Percentiles rank a stretch among this genome's conserved stretches.
phyloP scores from a whole-genome alignment of 495 filamentous ascomycete species.

The Penicillium psychrofluorescens region DNA sequence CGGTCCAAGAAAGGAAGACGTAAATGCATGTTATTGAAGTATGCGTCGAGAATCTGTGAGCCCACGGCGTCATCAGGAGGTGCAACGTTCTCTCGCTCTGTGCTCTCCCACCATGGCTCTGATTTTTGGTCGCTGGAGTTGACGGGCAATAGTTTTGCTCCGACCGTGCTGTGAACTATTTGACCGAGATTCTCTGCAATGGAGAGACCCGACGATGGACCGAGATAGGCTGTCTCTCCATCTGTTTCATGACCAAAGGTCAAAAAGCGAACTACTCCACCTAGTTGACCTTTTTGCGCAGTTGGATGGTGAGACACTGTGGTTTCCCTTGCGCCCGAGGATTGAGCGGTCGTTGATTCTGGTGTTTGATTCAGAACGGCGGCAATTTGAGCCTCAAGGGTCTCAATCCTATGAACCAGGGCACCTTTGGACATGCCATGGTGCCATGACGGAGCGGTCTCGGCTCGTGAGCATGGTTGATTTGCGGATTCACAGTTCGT shows the following conservation, averaged over 20 bases:
- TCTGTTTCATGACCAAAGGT: constrained; percentile 20
- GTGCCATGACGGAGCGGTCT: constrained; percentile 16
- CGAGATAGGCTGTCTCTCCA: constrained; percentile 23
- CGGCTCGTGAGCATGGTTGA: constrained; percentile 11
- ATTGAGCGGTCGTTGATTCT: too few species aligned
- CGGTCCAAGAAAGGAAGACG: constrained; percentile 33
- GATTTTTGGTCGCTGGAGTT: constrained; percentile 14
- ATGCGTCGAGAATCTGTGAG: constrained; percentile 25
- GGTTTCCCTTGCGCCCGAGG: too few species aligned
- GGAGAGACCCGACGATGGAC: constrained; percentile 29
- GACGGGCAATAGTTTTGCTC: constrained; percentile 24
- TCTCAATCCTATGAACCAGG: constrained; percentile 15
- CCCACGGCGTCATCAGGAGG: constrained; percentile 29
- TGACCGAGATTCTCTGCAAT: constrained; percentile 27
- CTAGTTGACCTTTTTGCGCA: background rate
- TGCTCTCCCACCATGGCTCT: constrained; percentile 9
- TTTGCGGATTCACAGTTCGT: constrained; percentile 15
- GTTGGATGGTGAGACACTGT: too few species aligned
- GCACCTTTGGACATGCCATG: constrained; percentile 23
- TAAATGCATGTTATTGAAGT: constrained; percentile 29
- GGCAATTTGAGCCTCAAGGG: constrained; percentile 14
- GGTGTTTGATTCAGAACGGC: background rate
- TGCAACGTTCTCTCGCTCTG: constrained; percentile 10
- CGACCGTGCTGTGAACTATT: constrained; percentile 29
- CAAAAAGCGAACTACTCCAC: constrained; percentile 16